Conservation (phyloP, 495 filamentous ascomycete species). For the Xylaria bambusicola region DNA sequence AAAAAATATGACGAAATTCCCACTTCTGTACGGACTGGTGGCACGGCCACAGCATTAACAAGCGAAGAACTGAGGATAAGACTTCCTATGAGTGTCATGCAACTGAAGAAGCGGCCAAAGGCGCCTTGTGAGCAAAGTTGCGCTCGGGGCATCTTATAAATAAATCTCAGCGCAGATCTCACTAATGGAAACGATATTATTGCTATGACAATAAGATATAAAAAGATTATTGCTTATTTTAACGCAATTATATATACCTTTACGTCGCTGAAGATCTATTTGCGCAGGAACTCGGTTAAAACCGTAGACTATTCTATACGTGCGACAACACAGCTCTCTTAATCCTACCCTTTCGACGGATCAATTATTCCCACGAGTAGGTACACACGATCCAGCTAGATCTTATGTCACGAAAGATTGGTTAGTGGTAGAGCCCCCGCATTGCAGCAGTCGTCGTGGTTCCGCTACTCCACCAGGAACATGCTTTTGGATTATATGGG, state of each 20-base stretch:
- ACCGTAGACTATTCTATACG: background rate
- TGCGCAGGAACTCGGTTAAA: background rate
- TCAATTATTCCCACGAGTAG: slow-evolving; percentile 11
- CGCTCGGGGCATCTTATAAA: background rate
- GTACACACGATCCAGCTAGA: background rate
- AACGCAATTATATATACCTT: no score
- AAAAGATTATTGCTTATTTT: background rate
- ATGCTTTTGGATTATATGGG: background rate
- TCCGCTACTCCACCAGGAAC: slow-evolving; percentile 6
- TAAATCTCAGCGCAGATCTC: background rate
- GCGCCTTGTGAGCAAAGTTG: background rate
- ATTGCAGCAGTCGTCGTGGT: slow-evolving; percentile 6
- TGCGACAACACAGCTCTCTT: no score
- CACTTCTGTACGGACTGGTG: slow-evolving; percentile 20
- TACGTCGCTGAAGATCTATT: no score
- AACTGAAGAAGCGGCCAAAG: background rate
- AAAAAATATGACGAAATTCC: slow-evolving; percentile 31
- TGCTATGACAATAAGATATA: background rate
- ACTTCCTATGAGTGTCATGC: no score
- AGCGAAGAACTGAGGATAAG: background rate
- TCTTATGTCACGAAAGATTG: background rate
- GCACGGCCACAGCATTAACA: slow-evolving; percentile 10
- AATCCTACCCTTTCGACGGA: background rate
- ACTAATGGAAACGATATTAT: no score
- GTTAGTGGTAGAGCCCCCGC: slow-evolving; percentile 10